Evolutionary conservation across 2,329 filamentous ascomycete genomes (phyloP).

Genomic region (Chrysoporthe deuterocubensis): DNA sequence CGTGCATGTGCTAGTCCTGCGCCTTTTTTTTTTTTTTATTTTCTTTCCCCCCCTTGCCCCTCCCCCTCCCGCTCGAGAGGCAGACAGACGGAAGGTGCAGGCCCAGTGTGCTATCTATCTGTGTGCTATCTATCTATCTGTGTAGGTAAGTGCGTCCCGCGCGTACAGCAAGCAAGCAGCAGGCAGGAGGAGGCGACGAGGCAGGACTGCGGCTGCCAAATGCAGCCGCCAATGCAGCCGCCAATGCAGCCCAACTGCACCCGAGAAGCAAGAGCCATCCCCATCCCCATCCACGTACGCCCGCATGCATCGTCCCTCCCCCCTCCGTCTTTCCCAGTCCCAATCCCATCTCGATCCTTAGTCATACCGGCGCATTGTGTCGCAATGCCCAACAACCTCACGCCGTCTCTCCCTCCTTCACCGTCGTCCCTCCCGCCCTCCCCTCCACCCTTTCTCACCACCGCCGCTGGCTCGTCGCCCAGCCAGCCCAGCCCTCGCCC

Average conservation of each 20-base stretch:
- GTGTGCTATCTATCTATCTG: no score
- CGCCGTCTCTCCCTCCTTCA: constrained; percentile 15
- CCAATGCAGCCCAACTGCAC: constrained; percentile 2
- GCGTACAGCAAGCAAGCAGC: no score
- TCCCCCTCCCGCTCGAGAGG: no score
- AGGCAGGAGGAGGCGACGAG: no score
- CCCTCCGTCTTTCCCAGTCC: not conserved
- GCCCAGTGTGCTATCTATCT: no score
- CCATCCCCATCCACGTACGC: not conserved
- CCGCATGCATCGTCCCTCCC: not conserved
- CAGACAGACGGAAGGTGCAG: no score
- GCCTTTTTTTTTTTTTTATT: not conserved
- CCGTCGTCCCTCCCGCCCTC: not conserved
- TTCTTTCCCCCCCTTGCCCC: not conserved
- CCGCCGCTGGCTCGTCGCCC: not conserved
- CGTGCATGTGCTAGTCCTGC: not conserved
- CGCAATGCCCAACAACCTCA: constrained; percentile 18
- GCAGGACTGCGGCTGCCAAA: not conserved
- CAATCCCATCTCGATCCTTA: constrained; percentile 13
- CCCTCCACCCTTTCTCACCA: constrained; percentile 13
- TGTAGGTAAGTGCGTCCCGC: no score
- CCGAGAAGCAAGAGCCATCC: not conserved
- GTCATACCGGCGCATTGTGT: constrained; percentile 19
- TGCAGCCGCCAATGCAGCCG: not conserved
- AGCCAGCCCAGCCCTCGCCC: not conserved